Conservation (phyloP, 169 alveolate species). For the Plasmodium cynomolgi region DNA sequence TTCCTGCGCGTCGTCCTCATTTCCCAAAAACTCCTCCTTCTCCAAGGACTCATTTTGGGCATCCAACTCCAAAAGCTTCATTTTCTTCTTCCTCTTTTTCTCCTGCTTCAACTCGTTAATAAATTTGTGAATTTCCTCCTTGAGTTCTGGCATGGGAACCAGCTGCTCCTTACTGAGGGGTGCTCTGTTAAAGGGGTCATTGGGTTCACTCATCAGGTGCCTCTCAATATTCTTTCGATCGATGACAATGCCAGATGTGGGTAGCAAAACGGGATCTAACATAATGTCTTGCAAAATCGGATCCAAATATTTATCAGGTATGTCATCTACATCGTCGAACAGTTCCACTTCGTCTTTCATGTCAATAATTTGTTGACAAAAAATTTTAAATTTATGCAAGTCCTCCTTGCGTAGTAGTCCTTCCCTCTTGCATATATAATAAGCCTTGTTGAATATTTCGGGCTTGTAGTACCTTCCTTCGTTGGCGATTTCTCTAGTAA, state of each 20-base stretch:
- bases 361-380: conserved; percentile 63
- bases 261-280: conserved; percentile 94
- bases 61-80: conserved; percentile 37
- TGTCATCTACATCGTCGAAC: conserved; percentile 80
- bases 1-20: background rate
- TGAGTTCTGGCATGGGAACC: conserved; percentile 90
- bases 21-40: background rate
- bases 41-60: background rate
- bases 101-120: conserved; percentile 74
- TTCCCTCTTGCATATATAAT: conserved; percentile 85
- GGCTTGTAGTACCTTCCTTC: conserved; percentile 88
- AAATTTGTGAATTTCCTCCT: conserved; percentile 84
- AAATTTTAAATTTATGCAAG: conserved; percentile 76
- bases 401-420: conserved; percentile 77
- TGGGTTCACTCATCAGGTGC: conserved; percentile 92
- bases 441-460: conserved; percentile 82
- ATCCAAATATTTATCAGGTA: conserved; percentile 93
- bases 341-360: conserved; percentile 75
- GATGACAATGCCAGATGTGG: conserved; percentile 90
- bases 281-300: conserved; percentile 93
- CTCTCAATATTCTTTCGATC: conserved; percentile 93
- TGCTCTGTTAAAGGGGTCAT: conserved; percentile 93
- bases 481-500: conserved; percentile 74
- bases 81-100: conserved; percentile 32
- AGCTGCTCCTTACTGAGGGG: conserved; percentile 91